Evolutionary conservation across 2,329 filamentous ascomycete species (phyloP).

Genomic region (Fusarium foetens): DNA sequence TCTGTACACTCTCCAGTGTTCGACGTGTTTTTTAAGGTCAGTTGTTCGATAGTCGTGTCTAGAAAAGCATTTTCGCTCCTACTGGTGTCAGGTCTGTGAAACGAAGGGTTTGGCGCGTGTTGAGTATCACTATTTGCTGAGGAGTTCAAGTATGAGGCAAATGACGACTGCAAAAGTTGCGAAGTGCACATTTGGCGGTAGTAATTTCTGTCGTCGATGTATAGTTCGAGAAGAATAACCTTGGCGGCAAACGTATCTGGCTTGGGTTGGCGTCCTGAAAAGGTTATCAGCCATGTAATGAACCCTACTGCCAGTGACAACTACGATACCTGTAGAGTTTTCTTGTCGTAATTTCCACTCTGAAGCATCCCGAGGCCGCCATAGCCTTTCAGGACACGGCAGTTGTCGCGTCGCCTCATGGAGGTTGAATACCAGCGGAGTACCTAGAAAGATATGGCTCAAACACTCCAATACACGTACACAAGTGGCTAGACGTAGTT

Average conservation of each 20-base stretch:
- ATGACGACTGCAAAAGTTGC: not conserved
- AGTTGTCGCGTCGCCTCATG: not conserved
- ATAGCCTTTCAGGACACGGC: not conserved
- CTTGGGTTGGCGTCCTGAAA: rapidly evolving
- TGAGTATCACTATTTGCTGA: rapidly evolving
- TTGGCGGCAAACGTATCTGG: not conserved
- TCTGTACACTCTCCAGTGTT: rapidly evolving
- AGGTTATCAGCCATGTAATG: rapidly evolving
- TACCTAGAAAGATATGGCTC: not conserved
- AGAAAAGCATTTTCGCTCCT: not conserved
- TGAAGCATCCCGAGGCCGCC: not conserved
- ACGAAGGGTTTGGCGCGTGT: rapidly evolving
- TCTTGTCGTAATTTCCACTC: not conserved
- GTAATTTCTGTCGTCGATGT: not conserved
- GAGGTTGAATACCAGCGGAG: rapidly evolving
- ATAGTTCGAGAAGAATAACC: not conserved
- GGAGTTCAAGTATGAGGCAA: rapidly evolving
- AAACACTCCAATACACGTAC: not conserved
- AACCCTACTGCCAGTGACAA: rapidly evolving
- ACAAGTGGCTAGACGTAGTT: not conserved
- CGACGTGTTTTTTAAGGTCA: rapidly evolving
- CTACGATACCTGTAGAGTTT: not conserved
- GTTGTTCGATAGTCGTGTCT: not conserved
- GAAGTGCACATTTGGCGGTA: not conserved
- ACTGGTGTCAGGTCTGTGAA: rapidly evolving